phyloP scores from a whole-genome alignment of 345 rosid genomes.

The Mallotus nudiflorus region DNA sequence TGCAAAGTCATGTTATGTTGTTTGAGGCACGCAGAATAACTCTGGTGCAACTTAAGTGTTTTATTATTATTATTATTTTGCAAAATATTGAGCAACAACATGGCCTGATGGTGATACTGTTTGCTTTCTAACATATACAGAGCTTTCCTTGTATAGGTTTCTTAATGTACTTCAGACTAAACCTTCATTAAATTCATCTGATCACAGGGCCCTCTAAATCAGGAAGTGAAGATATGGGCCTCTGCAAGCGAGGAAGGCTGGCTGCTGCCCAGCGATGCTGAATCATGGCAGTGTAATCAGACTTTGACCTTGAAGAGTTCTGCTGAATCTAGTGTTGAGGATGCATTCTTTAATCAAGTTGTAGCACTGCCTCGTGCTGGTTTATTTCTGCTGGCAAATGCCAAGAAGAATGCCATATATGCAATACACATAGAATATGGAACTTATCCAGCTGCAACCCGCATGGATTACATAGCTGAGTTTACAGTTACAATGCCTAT shows the following conservation, averaged over 20 bases:
- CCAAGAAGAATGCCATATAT: conserved; percentile 87
- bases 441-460: conserved; percentile 60
- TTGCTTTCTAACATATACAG: background rate
- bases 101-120: background rate
- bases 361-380: conserved; percentile 71
- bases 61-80: too few relatives aligned
- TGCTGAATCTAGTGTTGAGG: conserved; percentile 50
- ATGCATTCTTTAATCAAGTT: conserved; percentile 80
- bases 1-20: conserved; percentile 4
- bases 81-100: too few relatives aligned
- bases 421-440: conserved; percentile 84
- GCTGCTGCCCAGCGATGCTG: conserved; percentile 66
- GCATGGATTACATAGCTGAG: conserved; percentile 85
- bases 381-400: conserved; percentile 80
- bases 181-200: background rate
- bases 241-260: conserved; percentile 77
- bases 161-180: background rate
- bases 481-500: conserved; percentile 92
- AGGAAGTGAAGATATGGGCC: conserved; percentile 83
- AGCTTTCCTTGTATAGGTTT: background rate
- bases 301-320: conserved; percentile 74
- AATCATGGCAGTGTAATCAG: conserved; percentile 79
- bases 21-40: conserved; percentile 1
- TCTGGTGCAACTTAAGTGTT: background rate
- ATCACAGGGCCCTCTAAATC: conserved; percentile 73